Evolutionary conservation across 495 filamentous ascomycete species (phyloP), one percentile per base, ranked within the genome.

Genomic region (Aspergillus ellipticus): DNA sequence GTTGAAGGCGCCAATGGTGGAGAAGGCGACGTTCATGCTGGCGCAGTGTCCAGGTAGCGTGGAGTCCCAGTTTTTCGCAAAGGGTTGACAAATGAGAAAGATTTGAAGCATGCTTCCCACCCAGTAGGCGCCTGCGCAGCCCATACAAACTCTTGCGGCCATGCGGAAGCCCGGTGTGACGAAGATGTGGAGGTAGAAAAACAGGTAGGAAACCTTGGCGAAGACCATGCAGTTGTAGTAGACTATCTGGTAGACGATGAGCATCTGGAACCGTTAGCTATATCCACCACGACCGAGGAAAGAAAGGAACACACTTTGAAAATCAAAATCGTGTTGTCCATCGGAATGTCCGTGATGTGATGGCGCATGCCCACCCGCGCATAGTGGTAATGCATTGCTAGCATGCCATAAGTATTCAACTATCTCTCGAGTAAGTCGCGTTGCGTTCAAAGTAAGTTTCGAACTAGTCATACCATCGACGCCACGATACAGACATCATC

Each of bases 171-270:
- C 63, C 2, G 54, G 43, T 24, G 74, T 67, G 35, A 74, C 56
- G 51, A 81, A 81, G 43, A 81, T 72, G 31, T 76, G 77, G 21
- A 80, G 68, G 63, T 81, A 81, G 62, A 81, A 79, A 58, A 69
- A 70, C 8, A 81, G 73, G 31, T 81, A 75, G 37, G 75, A 77
- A 29, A 79, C 54, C 55, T 82, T 81, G 33, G 73, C 75, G 16
- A 77, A 57, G 15, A 68, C 64, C 21, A 82, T 66, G 42, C 67
- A 60, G 28, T 69, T 57, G 17, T 70, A 72, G 52, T 76, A 67
- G 8, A 63, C 37, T 11, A 65, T 54, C 37, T 66, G 60, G 51
- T 66, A 63, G 39, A 59, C 39, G 13, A 66, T 56, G 16, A 66
- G 60, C 57, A 63, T 60, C 51, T 54, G 26, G 3, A 11, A 21